Evolutionary conservation across 2,329 filamentous ascomycete species (phyloP).

Genomic region (Dothiorella sarmentorum): DNA sequence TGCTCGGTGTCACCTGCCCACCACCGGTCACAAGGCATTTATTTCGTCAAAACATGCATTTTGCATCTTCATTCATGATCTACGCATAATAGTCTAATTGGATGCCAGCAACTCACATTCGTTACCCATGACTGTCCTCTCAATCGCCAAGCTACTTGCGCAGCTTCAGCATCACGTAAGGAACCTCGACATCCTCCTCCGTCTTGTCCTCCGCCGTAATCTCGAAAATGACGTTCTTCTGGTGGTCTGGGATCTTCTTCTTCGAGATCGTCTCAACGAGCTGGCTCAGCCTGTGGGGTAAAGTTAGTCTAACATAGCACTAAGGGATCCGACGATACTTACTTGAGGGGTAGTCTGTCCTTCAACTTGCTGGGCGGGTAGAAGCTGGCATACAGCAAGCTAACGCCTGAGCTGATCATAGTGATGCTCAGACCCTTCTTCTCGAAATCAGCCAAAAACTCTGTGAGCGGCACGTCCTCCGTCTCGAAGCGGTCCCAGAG

Average conservation of each 20-base stretch:
- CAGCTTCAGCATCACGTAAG: conserved; percentile 89
- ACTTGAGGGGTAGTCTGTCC: conserved; percentile 72
- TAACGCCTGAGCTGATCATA: conserved; percentile 98
- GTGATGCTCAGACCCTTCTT: conserved; percentile 75
- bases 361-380: conserved; percentile 79
- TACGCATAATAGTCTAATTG: conserved; percentile 8
- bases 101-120: not conserved
- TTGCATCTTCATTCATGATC: not conserved
- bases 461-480: conserved; percentile 74
- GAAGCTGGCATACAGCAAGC: conserved; percentile 89
- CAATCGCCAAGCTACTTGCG: conserved; percentile 38
- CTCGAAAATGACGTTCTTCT: conserved; percentile 95
- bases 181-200: conserved; percentile 93
- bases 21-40: not conserved
- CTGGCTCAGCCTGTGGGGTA: conserved; percentile 67
- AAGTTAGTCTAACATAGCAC: not conserved
- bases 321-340: conserved; percentile 36
- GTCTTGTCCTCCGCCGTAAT: conserved; percentile 85
- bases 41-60: not conserved
- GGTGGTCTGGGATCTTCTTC: conserved; percentile 84
- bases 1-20: conserved; percentile 14
- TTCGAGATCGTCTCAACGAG: conserved; percentile 86
- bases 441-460: conserved; percentile 81
- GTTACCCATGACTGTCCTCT: not conserved
- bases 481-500: conserved; percentile 98